These are phyloP conservation scores for Plasmodium vinckei DNA, from an alignment of 169 alveolate genomes.

Conservation along the genomic window DNA sequence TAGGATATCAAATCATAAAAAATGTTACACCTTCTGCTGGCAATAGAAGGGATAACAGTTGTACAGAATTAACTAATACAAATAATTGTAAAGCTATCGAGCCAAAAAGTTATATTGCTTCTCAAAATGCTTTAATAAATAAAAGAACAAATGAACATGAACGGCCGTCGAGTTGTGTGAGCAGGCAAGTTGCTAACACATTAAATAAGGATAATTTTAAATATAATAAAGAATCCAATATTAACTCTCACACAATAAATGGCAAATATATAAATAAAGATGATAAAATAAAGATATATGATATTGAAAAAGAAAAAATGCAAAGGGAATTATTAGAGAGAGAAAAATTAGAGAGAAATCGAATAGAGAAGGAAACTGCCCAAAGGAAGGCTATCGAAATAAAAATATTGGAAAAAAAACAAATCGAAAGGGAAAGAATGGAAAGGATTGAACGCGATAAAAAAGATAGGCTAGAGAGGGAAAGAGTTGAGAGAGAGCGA, in stretches of 20 bases:
- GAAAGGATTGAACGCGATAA: constrained; percentile 25
- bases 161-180: constrained; percentile 61
- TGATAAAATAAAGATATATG: constrained; percentile 11
- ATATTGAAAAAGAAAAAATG: constrained; percentile 53
- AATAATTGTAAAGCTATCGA: constrained; percentile 3
- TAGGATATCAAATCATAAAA: constrained; percentile 81
- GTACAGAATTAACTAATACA: neutral
- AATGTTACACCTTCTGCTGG: constrained; percentile 65
- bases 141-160: constrained; percentile 59
- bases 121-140: constrained; percentile 23
- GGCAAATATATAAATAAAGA: constrained; percentile 35
- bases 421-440: constrained; percentile 23
- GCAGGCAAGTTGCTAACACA: constrained; percentile 42
- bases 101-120: neutral
- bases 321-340: constrained; percentile 13
- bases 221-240: constrained; percentile 11
- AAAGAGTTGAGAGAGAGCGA: constrained; percentile 5
- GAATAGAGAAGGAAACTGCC: constrained; percentile 50
- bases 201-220: constrained; percentile 41
- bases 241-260: constrained; percentile 6
- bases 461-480: constrained; percentile 13
- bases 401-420: constrained; percentile 61
- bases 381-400: constrained; percentile 74
- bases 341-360: constrained; percentile 36
- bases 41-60: constrained; percentile 1